Percentiles rank a stretch among this genome's conserved stretches.
Conservation (phyloP, 192 early-diverging fungal genomes). For the Oehlia diaphana region DNA sequence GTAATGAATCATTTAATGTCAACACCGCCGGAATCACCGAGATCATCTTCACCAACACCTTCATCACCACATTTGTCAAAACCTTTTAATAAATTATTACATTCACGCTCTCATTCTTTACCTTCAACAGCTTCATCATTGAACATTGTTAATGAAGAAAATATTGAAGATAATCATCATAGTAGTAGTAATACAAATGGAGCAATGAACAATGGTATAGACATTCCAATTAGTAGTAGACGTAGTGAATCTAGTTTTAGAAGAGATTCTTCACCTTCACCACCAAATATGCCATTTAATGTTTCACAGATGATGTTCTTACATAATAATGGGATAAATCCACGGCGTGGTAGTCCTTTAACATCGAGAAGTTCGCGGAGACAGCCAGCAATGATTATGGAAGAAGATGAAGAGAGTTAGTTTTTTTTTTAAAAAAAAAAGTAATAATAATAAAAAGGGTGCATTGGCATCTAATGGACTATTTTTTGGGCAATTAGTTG, state of each 20-base stretch:
- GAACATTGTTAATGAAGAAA: neutral
- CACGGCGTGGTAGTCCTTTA: neutral
- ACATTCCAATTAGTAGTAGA: neutral
- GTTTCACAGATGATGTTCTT: neutral
- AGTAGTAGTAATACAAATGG: neutral
- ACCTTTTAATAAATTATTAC: neutral
- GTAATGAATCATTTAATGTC: neutral
- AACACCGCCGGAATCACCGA: constrained; percentile 21
- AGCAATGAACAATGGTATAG: neutral
- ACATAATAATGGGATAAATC: neutral
- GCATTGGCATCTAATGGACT: constrained; percentile 8
- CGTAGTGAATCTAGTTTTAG: neutral
- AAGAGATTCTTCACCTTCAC: neutral
- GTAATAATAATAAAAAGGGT: neutral
- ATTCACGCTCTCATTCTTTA: neutral
- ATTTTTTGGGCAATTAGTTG: neutral
- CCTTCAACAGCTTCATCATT: neutral
- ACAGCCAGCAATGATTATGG: neutral
- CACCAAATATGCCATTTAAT: constrained; percentile 4
- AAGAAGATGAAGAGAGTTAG: neutral
- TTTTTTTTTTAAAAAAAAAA: neutral
- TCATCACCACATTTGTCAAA: neutral
- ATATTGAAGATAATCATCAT: neutral
- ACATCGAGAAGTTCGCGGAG: neutral
- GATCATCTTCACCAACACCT: neutral